Evolutionary conservation across 495 filamentous ascomycete genomes (phyloP), one percentile per base, ranked within the genome.

Genomic region (Aspergillus bridgeri): DNA sequence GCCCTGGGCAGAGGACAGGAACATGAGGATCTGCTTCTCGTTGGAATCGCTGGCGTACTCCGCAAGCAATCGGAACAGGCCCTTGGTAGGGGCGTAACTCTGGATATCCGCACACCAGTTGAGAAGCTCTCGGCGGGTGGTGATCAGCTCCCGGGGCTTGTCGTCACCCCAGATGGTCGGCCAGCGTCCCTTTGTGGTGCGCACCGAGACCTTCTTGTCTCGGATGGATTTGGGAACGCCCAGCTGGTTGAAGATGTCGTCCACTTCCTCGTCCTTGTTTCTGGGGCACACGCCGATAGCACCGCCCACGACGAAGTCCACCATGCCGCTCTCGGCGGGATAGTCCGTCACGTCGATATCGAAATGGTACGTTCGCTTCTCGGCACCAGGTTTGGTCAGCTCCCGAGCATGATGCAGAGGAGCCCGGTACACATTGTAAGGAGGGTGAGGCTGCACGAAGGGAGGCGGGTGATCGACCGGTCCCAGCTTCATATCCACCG

Each of bases 151-250:
- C 43, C 95, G 81, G 2, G 93, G 70, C 65, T 89, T 65, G 25
- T 97, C 92, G n/a, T 94, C 89, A 20, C 92, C 93, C 94, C 95
- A 98, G 47, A 98, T 94, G 9, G 94, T 98, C 2, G 94, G 94
- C 94, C 94, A 98, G 8, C 94, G 80, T 17, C 95, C 95, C 33
- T 79, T 81, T 21, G 78, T 83, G 3, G 94, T 98, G 62, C 84
- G 83, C 42, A 98, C 73, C 15, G 86, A 74, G 21, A 96, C 80
- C 17, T 87, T 86, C 72, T 89, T 92, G 66, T 96, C 90, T 43
- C 93, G 85, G 53, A 94, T 81, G 56, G 82, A 86, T 29, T 81
- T 82, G 4, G 90, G 89, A 18, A 97, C 80, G 53, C 87, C 76
- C 6, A 98, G 85, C 15, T 87, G 74, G 61, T 96, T 84, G 63